A percentile compares a stretch with the other conserved stretches of the same genome.
Evolutionary conservation across 2,329 filamentous ascomycete genomes (phyloP).

Genomic region (Rhynchosporium secalis): DNA sequence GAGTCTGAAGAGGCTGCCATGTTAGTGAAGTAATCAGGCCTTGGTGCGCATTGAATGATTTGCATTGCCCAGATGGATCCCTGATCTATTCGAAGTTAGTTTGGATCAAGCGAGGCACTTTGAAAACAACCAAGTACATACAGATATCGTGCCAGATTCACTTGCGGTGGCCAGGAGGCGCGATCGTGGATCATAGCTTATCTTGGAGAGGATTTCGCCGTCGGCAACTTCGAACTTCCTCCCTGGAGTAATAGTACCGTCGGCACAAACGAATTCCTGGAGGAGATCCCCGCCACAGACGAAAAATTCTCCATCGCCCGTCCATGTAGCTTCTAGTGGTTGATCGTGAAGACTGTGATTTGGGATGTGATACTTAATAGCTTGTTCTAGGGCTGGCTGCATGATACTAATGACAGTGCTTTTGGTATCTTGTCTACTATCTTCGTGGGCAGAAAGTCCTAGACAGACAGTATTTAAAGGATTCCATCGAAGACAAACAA

Average conservation of each 20-base stretch:
- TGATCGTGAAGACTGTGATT: conserved; percentile 53
- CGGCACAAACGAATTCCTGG: conserved; percentile 49
- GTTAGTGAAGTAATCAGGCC: conserved; percentile 57
- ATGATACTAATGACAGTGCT: conserved; percentile 59
- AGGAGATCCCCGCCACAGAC: conserved; percentile 59
- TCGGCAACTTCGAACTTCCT: conserved; percentile 54
- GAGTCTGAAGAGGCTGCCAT: conserved; percentile 58
- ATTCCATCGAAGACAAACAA: conserved; percentile 64
- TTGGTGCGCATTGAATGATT: conserved; percentile 59
- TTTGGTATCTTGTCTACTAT: conserved; percentile 51
- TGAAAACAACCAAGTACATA: conserved; percentile 43
- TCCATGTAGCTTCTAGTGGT: conserved; percentile 61
- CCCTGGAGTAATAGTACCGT: conserved; percentile 47
- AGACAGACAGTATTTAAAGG: conserved; percentile 55
- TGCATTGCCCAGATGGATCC: conserved; percentile 50
- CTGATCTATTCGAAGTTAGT: conserved; percentile 44
- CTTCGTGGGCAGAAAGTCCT: conserved; percentile 56
- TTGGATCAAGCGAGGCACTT: conserved; percentile 32
- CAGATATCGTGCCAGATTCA: conserved; percentile 60
- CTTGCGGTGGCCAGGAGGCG: conserved; percentile 59
- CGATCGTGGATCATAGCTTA: conserved; percentile 57
- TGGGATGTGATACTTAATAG: conserved; percentile 49
- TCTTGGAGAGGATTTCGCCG: conserved; percentile 55
- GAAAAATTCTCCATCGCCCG: conserved; percentile 57
- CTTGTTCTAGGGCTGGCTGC: conserved; percentile 23